Percentiles rank a stretch among this genome's conserved stretches.
Conservation (phyloP, 345 rosid species). For the Citrus cavaleriei region DNA sequence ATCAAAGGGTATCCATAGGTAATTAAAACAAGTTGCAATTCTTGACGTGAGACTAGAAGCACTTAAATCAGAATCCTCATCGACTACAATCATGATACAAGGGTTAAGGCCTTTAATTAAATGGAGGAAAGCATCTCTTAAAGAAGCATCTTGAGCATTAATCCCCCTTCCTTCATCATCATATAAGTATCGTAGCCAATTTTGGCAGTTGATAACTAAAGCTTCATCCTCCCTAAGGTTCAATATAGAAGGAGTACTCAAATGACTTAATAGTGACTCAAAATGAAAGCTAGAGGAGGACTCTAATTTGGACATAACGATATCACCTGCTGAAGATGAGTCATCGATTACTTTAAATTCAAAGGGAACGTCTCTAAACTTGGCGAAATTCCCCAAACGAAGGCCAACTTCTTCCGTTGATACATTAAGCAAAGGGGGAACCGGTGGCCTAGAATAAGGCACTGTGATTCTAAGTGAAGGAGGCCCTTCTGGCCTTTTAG, state of each 20-base stretch:
- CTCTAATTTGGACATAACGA: slow-evolving; percentile 10
- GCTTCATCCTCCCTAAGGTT: slow-evolving; percentile 51
- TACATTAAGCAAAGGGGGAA: slow-evolving; percentile 58
- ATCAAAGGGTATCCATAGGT: slow-evolving; percentile 74
- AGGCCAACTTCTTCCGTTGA: slow-evolving; percentile 49
- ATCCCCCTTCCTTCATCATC: slow-evolving; percentile 27
- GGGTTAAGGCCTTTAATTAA: slow-evolving; percentile 49
- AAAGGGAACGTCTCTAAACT: slow-evolving; percentile 49
- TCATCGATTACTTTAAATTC: slow-evolving; percentile 42
- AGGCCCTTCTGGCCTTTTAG: slow-evolving; percentile 62
- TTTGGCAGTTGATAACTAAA: slow-evolving; percentile 62
- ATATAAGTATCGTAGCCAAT: slow-evolving; percentile 56
- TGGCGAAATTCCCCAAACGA: slow-evolving; percentile 57
- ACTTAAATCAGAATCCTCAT: slow-evolving; percentile 58
- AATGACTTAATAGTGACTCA: slow-evolving; percentile 33
- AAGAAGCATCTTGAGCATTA: slow-evolving; percentile 12
- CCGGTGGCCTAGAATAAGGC: slow-evolving; percentile 44
- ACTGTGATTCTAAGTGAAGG: slow-evolving; percentile 60
- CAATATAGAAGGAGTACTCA: slow-evolving; percentile 26
- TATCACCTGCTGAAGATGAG: slow-evolving; percentile 4
- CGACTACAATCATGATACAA: slow-evolving; percentile 39
- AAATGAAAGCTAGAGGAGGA: slow-evolving; percentile 19
- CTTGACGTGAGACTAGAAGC: slow-evolving; percentile 44
- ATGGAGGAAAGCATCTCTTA: slow-evolving; percentile 39
- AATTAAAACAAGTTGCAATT: slow-evolving; percentile 58